These are phyloP conservation scores for Calonectria hongkongensis DNA, from an alignment of 2,329 filamentous ascomycete genomes.

Conservation along the genomic window DNA sequence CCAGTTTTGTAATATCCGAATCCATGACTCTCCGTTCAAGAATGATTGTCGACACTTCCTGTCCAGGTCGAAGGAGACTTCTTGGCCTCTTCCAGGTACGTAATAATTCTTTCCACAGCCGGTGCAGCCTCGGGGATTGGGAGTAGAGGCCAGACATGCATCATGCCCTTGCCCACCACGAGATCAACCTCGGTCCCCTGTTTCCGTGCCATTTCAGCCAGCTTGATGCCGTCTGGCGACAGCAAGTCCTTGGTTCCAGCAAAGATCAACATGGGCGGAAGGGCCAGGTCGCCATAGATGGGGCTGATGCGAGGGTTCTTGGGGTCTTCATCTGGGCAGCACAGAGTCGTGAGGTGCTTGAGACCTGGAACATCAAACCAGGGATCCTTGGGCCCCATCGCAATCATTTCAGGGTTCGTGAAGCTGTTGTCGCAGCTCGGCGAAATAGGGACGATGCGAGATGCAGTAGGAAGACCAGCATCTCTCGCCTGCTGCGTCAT, in stretches of 20 bases:
- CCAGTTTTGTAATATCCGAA: background rate
- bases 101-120: conserved; percentile 54
- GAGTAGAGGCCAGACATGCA: conserved; percentile 59
- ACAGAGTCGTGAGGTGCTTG: conserved; percentile 51
- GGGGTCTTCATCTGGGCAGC: conserved; percentile 53
- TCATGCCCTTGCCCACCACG: conserved; percentile 56
- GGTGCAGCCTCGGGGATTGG: conserved; percentile 54
- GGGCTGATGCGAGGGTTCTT: conserved; percentile 56
- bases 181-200: conserved; percentile 54
- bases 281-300: conserved; percentile 53
- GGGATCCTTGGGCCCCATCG: conserved; percentile 51
- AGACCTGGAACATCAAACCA: conserved; percentile 56
- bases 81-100: conserved; percentile 51
- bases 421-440: conserved; percentile 57
- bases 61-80: conserved; percentile 30
- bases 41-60: conserved; percentile 41
- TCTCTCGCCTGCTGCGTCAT: conserved; percentile 56
- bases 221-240: conserved; percentile 54
- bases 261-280: conserved; percentile 58
- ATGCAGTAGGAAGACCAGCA: conserved; percentile 51
- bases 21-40: background rate
- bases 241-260: conserved; percentile 55
- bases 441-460: conserved; percentile 56
- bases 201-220: conserved; percentile 54
- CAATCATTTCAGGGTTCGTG: conserved; percentile 53